A percentile compares a stretch with the other conserved stretches of the same genome.
Conservation (phyloP, 768 basidiomycete genomes). For the Tricholomella constricta region DNA sequence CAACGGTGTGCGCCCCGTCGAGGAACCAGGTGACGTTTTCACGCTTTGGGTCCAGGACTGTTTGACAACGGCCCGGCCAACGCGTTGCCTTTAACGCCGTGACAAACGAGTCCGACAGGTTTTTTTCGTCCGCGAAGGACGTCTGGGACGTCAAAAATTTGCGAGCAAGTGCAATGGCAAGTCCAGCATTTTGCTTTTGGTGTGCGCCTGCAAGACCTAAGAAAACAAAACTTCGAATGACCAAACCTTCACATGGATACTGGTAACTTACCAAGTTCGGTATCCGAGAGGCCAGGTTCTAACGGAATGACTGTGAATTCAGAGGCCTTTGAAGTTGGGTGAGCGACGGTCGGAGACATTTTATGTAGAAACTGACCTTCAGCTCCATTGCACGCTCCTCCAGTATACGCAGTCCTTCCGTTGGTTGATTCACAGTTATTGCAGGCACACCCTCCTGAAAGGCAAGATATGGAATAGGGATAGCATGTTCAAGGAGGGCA, state of each 20-base stretch:
- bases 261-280: conserved; percentile 62
- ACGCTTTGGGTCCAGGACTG: conserved; percentile 61
- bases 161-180: conserved; percentile 76
- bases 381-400: conserved; percentile 63
- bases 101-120: conserved; percentile 55
- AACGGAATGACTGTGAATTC: conserved; percentile 65
- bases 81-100: conserved; percentile 65
- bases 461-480: conserved; percentile 1
- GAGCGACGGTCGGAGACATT: conserved; percentile 8
- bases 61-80: conserved; percentile 97
- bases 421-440: conserved; percentile 76
- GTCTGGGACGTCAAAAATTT: conserved; percentile 54
- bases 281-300: conserved; percentile 46
- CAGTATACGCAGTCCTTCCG: conserved; percentile 69
- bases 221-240: background rate
- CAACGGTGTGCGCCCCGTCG: conserved; percentile 94
- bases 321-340: conserved; percentile 49
- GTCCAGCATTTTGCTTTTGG: conserved; percentile 84
- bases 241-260: background rate
- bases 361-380: conserved; percentile 46
- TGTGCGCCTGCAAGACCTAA: conserved; percentile 84
- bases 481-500: conserved; percentile 5
- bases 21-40: conserved; percentile 76
- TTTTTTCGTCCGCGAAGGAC: conserved; percentile 22
- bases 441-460: conserved; percentile 79